These are phyloP conservation scores for Melastoma malabathricum DNA, from an alignment of 345 rosid species.

Conservation along the genomic window DNA sequence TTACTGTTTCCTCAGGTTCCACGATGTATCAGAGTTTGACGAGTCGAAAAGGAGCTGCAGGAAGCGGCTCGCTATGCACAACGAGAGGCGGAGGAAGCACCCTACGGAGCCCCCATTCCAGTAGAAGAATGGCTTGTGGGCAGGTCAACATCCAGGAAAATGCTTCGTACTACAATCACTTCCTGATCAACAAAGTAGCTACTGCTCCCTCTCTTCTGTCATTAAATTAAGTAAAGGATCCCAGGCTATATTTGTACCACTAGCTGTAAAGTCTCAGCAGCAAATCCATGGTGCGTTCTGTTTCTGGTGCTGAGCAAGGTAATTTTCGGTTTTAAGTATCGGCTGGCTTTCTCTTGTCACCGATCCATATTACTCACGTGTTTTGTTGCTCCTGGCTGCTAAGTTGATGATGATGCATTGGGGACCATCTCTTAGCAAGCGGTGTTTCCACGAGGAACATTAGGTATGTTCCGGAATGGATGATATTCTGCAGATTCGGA, in stretches of 20 bases:
- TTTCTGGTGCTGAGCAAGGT: no score
- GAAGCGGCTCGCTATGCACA: slow-evolving; percentile 46
- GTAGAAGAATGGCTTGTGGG: slow-evolving; percentile 24
- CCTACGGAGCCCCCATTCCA: slow-evolving; percentile 19
- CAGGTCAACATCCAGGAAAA: slow-evolving; percentile 27
- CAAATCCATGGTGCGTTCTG: not conserved
- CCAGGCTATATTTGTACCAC: no score
- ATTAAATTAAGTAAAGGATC: not conserved
- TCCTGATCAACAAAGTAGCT: slow-evolving; percentile 25
- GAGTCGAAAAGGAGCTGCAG: slow-evolving; percentile 47
- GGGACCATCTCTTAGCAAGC: no score
- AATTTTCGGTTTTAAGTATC: no score
- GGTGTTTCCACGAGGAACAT: no score
- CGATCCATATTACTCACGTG: no score
- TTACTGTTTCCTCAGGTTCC: slow-evolving; percentile 25
- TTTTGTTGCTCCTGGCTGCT: no score
- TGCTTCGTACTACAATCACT: slow-evolving; percentile 23
- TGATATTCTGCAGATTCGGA: no score
- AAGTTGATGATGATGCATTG: no score
- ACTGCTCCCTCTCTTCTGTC: slow-evolving; percentile 68
- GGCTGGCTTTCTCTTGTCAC: no score
- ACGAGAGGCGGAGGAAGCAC: slow-evolving; percentile 46
- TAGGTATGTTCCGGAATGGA: no score
- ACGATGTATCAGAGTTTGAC: slow-evolving; percentile 41
- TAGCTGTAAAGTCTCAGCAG: not conserved